Percentiles rank a stretch among this genome's conserved stretches.
Conservation (phyloP, 768 basidiomycete species). For the Podaxis sp. region DNA sequence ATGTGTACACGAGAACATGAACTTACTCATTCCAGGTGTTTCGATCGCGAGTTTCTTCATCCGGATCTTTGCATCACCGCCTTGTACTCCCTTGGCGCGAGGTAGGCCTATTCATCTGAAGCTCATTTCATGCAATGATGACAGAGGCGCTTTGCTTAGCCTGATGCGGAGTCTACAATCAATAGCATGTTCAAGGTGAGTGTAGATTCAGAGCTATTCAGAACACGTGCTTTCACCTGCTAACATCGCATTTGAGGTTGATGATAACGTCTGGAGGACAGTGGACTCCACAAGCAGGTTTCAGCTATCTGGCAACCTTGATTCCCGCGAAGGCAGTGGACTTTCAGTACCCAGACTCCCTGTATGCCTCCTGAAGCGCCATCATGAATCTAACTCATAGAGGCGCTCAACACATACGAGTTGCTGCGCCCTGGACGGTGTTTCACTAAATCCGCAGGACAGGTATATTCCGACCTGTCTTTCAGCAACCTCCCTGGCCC, state of each 20-base stretch:
- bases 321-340: not conserved
- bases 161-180: conserved; percentile 5
- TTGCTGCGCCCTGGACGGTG: no score
- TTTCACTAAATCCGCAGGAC: no score
- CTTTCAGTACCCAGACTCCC: no score
- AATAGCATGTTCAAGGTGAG: not conserved
- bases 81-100: not conserved
- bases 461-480: no score
- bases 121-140: no score
- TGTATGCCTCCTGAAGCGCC: no score
- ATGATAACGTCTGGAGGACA: not conserved
- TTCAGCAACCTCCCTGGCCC: no score
- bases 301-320: not conserved
- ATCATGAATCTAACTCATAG: no score
- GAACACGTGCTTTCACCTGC: not conserved
- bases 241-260: not conserved
- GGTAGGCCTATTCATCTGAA: not conserved
- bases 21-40: not conserved
- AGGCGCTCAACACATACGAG: no score
- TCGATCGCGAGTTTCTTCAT: not conserved
- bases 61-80: not conserved
- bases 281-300: not conserved
- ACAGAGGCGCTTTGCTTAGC: not conserved
- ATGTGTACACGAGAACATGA: not conserved
- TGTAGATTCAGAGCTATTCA: not conserved